Conservation (phyloP, 1,284 basidiomycete species). For the Salmacisia buchloeana region DNA sequence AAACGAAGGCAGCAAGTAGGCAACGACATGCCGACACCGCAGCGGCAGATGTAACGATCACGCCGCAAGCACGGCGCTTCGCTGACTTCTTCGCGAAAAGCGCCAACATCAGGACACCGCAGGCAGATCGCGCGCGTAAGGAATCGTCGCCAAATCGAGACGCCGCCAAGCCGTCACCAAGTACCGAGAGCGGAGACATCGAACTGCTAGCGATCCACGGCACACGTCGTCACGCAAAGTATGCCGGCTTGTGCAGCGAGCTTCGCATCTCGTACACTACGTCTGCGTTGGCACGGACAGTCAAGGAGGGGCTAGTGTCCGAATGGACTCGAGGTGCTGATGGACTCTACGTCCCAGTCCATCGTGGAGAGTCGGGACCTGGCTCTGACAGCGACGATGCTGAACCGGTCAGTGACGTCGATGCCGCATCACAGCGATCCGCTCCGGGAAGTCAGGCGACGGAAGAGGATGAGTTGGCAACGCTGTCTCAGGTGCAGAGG, state of each 20-base stretch:
- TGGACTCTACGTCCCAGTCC: neutral
- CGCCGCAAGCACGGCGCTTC: neutral
- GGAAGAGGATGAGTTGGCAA: neutral
- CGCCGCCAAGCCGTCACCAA: neutral
- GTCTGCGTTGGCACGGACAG: neutral
- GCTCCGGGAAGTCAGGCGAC: neutral
- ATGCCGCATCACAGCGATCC: no score
- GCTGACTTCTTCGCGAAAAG: constrained; percentile 5
- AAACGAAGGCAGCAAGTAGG: no score
- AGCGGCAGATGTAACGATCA: constrained; percentile 7
- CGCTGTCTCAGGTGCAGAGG: neutral
- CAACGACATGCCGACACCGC: neutral
- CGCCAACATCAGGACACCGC: neutral
- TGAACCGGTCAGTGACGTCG: neutral
- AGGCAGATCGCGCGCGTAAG: neutral
- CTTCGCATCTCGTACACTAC: neutral
- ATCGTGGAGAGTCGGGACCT: no score
- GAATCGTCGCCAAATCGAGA: neutral
- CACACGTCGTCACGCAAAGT: neutral
- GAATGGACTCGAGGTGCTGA: neutral
- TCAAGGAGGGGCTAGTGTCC: neutral
- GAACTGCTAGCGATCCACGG: neutral
- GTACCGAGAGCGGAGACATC: neutral
- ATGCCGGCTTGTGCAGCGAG: neutral
- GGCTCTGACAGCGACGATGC: neutral